Evolutionary conservation across 768 basidiomycete species (phyloP).

Genomic region (Leccinum longicurvipes): DNA sequence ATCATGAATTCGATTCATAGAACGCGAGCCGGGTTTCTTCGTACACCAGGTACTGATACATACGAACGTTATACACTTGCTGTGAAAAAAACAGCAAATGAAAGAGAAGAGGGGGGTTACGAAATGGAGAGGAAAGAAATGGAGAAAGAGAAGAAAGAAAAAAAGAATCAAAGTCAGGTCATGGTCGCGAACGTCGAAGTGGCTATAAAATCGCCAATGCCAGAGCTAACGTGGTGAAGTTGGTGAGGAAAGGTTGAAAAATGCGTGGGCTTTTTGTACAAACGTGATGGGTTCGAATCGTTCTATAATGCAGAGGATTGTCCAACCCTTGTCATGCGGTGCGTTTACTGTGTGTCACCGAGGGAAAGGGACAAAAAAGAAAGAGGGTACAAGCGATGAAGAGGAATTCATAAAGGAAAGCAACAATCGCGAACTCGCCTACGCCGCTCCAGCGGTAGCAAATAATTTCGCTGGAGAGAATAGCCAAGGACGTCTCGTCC

Average conservation of each 20-base stretch:
- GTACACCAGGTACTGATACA: constrained; percentile 35
- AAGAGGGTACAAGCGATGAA: not conserved
- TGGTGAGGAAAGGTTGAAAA: constrained; percentile 1
- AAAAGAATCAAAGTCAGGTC: constrained; percentile 7
- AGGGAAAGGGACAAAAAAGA: constrained; percentile 1
- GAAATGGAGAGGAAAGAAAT: not conserved
- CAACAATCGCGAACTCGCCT: constrained; percentile 11
- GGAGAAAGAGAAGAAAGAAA: constrained; percentile 1
- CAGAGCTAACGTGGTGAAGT: too few species aligned
- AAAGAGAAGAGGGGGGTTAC: not conserved
- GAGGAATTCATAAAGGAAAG: constrained; percentile 5
- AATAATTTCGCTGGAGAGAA: constrained; percentile 54
- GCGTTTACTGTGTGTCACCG: constrained; percentile 1
- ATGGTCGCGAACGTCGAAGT: constrained; percentile 24
- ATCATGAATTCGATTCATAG: constrained; percentile 17
- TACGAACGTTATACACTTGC: constrained; percentile 17
- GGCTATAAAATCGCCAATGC: constrained; percentile 20
- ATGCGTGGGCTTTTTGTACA: constrained; percentile 20
- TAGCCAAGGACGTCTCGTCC: constrained; percentile 50
- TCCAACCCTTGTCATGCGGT: constrained; percentile 1
- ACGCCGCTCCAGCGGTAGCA: constrained; percentile 38
- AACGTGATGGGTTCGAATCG: constrained; percentile 20
- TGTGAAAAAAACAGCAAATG: constrained; percentile 12
- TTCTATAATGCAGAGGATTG: constrained; percentile 8
- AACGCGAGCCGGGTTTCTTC: constrained; percentile 18